These are phyloP conservation scores for Aspergillus sojae DNA, from an alignment of 2,329 filamentous ascomycete genomes.

Conservation along the genomic window DNA sequence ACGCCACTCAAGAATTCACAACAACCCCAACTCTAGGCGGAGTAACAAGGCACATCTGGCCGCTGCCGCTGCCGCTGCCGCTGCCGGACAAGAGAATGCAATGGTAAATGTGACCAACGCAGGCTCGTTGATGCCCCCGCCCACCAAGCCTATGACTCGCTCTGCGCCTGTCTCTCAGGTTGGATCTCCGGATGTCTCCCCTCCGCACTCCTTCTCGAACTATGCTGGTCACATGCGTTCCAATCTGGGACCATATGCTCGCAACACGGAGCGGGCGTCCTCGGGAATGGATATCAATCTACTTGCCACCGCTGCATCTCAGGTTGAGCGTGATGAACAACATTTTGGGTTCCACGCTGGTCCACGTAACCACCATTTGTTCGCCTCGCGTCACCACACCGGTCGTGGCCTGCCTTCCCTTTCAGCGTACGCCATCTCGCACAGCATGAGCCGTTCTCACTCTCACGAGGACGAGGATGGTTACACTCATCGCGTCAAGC, in stretches of 20 bases:
- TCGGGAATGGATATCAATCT: conserved; percentile 65
- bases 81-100: conserved; percentile 54
- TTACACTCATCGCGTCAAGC: conserved; percentile 76
- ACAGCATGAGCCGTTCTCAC: conserved; percentile 90
- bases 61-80: conserved; percentile 58
- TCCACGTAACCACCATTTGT: conserved; percentile 52
- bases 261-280: conserved; percentile 51
- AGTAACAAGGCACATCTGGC: conserved; percentile 78
- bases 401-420: conserved; percentile 70
- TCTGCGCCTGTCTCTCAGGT: conserved; percentile 86
- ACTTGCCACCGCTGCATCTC: conserved; percentile 69
- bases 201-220: conserved; percentile 79
- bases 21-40: conserved; percentile 93
- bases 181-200: conserved; percentile 92
- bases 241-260: conserved; percentile 60
- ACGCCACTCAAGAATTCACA: conserved; percentile 96
- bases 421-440: conserved; percentile 70
- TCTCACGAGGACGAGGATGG: conserved; percentile 77
- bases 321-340: conserved; percentile 66
- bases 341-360: conserved; percentile 46
- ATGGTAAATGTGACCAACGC: conserved; percentile 39
- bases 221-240: conserved; percentile 61
- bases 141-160: conserved; percentile 77
- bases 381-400: conserved; percentile 48
- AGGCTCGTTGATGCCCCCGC: conserved; percentile 75